Evolutionary conservation across 2,329 filamentous ascomycete genomes (phyloP).

Genomic region (Verticillium nubilum): DNA sequence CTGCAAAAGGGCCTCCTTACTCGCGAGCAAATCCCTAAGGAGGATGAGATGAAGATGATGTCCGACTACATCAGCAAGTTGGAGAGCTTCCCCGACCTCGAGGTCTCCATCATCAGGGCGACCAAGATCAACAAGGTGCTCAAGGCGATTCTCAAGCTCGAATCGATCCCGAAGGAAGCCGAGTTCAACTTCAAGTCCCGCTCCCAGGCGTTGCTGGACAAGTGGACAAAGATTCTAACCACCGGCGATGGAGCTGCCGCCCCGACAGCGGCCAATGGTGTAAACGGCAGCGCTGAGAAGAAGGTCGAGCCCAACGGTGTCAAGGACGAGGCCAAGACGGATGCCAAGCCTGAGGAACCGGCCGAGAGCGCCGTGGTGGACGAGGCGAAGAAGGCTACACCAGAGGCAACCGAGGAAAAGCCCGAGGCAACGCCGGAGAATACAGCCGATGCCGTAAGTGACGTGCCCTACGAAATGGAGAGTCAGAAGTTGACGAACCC

Average conservation of each 20-base stretch:
- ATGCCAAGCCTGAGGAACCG: conserved; percentile 32
- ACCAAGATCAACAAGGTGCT: conserved; percentile 99
- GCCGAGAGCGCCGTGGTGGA: conserved; percentile 31
- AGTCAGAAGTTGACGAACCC: background rate
- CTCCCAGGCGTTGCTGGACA: conserved; percentile 71
- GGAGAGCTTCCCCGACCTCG: conserved; percentile 73
- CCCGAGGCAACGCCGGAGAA: conserved; percentile 10
- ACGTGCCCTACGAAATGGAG: background rate
- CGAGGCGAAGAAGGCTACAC: conserved; percentile 21
- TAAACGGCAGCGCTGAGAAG: conserved; percentile 44
- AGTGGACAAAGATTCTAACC: conserved; percentile 83
- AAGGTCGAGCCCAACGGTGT: conserved; percentile 31
- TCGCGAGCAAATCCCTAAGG: conserved; percentile 77
- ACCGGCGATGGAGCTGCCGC: conserved; percentile 41
- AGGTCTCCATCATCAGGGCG: conserved; percentile 78
- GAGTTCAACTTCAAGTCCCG: conserved; percentile 86
- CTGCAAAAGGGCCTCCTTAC: conserved; percentile 91
- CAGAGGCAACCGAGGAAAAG: conserved; percentile 22
- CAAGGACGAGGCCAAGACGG: conserved; percentile 29
- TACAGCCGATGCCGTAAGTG: conserved; percentile 28
- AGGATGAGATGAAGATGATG: conserved; percentile 77
- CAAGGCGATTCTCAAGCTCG: conserved; percentile 86
- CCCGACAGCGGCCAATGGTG: conserved; percentile 35
- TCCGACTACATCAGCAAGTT: conserved; percentile 74
- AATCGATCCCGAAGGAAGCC: conserved; percentile 79